Base-by-base conservation (phyloP, 2,329 filamentous ascomycete species). In the Alternaria rosae region DNA sequence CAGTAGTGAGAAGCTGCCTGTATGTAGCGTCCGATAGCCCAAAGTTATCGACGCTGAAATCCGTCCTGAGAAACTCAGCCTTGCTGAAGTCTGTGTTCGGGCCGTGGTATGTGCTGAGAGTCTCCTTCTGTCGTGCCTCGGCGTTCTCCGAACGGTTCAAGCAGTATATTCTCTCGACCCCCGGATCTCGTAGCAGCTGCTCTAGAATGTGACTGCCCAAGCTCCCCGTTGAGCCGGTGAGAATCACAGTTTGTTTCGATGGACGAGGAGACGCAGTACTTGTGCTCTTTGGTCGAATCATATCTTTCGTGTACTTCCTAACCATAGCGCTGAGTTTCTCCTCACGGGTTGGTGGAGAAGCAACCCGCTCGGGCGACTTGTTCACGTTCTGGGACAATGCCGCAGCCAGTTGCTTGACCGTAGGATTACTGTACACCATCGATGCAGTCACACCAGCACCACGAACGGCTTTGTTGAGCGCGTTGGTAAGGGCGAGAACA, bases 1-100 rank as follows among this genome's bases (percentile, higher is more conserved):
- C 70, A 1, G 57, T 66, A 2, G 51, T 47, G 4, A 57, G 59
- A 6, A 76, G 53, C 0, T 20, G 21, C 26, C 60, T 25, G 57
- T 68, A 70, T 1, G 48, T 75, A 64, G 4, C 54, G 47, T 35
- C 61, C 55, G 69, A 50, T 0, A 85, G 75, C 8, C 83, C 83
- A 6, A 85, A 76, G n/a, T 78, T 57, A 1, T 59, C 55, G 6
- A 57, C 12, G 10, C 59, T 26, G 17, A 59, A 59, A 20, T 54
- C 57, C 3, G 57, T 59, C 42, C 42, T 54, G 42, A 42, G 42
- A 17, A 55, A 59, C 3, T 26, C 23, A 1, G 43, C 50, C 17
- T 48, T 59, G 30, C 10, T n/a, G 8, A 59, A 57, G 10, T 71
- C 54, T 17, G 60, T 52, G 12, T 62, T 60, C 47, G 54, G 15